phyloP scores from a whole-genome alignment of 192 early-diverging fungal species.

The Coemansia sp. region DNA sequence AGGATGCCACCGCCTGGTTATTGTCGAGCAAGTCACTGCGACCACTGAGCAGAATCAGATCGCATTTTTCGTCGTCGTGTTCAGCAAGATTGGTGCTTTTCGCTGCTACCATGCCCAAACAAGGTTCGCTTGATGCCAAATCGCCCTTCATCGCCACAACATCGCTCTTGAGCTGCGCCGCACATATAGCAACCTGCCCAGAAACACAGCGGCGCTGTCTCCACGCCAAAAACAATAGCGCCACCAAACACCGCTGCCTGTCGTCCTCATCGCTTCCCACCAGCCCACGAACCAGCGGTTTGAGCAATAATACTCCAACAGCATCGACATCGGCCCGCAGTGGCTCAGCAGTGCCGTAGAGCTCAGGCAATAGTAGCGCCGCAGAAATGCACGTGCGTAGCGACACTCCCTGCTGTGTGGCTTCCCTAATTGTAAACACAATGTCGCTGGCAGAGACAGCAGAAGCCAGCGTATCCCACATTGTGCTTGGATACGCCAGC shows the following conservation, averaged over 20 bases:
- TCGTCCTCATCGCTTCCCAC: neutral
- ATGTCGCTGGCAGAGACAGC: conserved; percentile 9
- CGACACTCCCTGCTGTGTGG: neutral
- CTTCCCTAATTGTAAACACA: conserved; percentile 1
- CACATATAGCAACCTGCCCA: neutral
- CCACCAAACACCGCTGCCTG: neutral
- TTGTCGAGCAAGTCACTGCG: neutral
- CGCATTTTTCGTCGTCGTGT: neutral
- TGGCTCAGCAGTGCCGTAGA: neutral
- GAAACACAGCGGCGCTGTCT: conserved; percentile 10
- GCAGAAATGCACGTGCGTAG: conserved; percentile 16
- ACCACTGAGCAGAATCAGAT: conserved; percentile 7
- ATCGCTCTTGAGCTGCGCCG: conserved; percentile 3
- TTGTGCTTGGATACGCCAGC: conserved; percentile 1
- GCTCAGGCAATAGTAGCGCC: conserved; percentile 21
- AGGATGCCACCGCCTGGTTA: conserved; percentile 7
- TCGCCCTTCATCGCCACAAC: neutral
- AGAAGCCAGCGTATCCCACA: conserved; percentile 19
- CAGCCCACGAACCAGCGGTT: neutral
- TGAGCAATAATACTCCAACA: neutral
- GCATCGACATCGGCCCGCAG: neutral
- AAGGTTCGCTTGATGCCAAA: neutral
- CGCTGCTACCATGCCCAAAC: neutral
- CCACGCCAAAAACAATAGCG: conserved; percentile 33
- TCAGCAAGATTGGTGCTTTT: neutral